Conservation (phyloP, 2,329 filamentous ascomycete species). For the Colletotrichum lupini region DNA sequence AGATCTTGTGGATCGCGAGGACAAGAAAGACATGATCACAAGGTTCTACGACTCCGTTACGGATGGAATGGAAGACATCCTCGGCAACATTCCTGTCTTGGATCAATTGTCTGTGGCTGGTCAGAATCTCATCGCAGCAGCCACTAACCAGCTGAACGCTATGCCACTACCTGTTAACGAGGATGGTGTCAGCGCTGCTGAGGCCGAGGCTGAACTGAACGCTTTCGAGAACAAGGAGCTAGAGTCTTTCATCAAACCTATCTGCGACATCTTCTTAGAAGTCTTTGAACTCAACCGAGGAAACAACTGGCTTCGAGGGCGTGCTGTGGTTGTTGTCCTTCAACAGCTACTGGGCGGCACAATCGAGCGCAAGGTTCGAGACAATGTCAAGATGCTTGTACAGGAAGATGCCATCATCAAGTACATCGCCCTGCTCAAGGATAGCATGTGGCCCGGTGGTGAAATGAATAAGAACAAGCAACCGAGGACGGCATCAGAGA, state of each 20-base stretch:
- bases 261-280: slow-evolving; percentile 97
- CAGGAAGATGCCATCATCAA: slow-evolving; percentile 83
- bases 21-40: slow-evolving; percentile 89
- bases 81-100: slow-evolving; percentile 94
- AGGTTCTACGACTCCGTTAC: slow-evolving; percentile 96
- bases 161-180: slow-evolving; percentile 64
- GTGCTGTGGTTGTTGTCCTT: slow-evolving; percentile 94
- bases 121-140: slow-evolving; percentile 88
- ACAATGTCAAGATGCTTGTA: slow-evolving; percentile 78
- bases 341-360: slow-evolving; percentile 96
- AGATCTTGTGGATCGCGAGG: slow-evolving; percentile 66
- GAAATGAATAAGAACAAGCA: slow-evolving; percentile 59
- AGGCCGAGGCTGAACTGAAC: slow-evolving; percentile 93
- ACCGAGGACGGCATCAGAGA: slow-evolving; percentile 76
- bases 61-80: slow-evolving; percentile 97
- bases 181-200: slow-evolving; percentile 66
- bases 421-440: slow-evolving; percentile 79
- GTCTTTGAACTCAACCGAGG: slow-evolving; percentile 94
- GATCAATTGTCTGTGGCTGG: slow-evolving; percentile 94
- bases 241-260: slow-evolving; percentile 97
- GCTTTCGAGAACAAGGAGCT: slow-evolving; percentile 91
- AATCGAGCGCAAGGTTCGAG: slow-evolving; percentile 93
- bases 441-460: slow-evolving; percentile 85
- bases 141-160: slow-evolving; percentile 71
- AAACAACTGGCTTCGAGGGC: slow-evolving; percentile 96